Evolutionary conservation across 176 grass and related monocot species (phyloP), one percentile per base, ranked within the genome.

Genomic region (Eremochloa ophiuroides): DNA sequence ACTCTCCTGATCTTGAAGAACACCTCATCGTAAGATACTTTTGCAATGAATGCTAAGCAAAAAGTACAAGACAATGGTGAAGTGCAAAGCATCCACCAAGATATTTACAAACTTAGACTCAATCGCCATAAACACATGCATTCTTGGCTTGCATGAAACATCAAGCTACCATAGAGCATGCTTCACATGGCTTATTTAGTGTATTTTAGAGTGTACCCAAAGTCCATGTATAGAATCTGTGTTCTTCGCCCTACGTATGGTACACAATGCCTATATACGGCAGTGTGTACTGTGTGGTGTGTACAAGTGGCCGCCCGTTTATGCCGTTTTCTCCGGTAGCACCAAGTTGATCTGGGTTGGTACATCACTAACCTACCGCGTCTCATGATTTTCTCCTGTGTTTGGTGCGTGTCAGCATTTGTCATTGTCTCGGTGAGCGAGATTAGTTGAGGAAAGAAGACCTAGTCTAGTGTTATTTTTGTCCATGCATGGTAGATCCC

Each of bases 71-170:
- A 38, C 38, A 79, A 30, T 48, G 26, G 44, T 12, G 26, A 73
- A 73, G 58, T 66, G 61, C 66, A 76, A 69, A 30, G 41, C 48
- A 82, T 41, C 67, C 7, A 70, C 3, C 62, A 41, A 62, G 76
- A 84, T 88, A 63, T 84, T 48, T 75, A 12, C 8, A 56, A 69
- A 18, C 65, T 84, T 46, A 56, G 34, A 56, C 78, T 78, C 68
- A 80, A 35, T 37, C 80, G 78, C 80, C 74, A 78, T 37, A 78
- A 59, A 25, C n/a, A 26, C 23, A 26, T 33, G 48, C 53, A 78
- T 73, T 66, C 46, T 66, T 88, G 62, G 48, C 75, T 84, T 80
- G 22, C 31, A 80, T 84, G 76, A 51, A 70, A 74, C 75, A 80
- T 31, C 46, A 67, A 47, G 35, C 16, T 3, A 27, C 22, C 17